Conservation (phyloP, 306 rosid species). For the Pterocarpus santalinus region DNA sequence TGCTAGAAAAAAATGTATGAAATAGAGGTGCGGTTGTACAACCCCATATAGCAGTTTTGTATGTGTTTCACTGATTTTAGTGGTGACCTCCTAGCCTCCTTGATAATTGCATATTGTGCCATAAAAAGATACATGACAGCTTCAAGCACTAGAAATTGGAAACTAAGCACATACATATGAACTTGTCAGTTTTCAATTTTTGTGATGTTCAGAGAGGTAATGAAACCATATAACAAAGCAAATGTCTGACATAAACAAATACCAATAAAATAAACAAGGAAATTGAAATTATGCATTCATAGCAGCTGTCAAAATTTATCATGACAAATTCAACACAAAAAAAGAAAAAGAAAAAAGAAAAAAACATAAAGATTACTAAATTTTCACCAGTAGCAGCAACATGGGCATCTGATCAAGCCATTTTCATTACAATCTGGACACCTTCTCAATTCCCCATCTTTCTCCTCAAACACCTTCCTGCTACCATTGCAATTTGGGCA, state of each 20-base stretch:
- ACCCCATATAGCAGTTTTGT: neutral
- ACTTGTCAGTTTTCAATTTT: conserved; percentile 45
- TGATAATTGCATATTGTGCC: conserved; percentile 39
- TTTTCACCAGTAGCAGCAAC: conserved; percentile 55
- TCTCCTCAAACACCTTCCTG: conserved; percentile 70
- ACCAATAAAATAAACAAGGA: conserved; percentile 2
- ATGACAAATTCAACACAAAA: conserved; percentile 36
- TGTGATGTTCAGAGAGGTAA: conserved; percentile 44
- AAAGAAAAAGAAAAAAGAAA: neutral
- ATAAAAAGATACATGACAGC: neutral
- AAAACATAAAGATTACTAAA: neutral
- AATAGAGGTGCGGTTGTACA: neutral
- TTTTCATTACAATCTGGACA: conserved; percentile 83
- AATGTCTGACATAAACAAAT: conserved; percentile 22
- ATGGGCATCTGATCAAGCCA: conserved; percentile 80
- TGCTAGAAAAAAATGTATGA: neutral
- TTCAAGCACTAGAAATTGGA: conserved; percentile 35
- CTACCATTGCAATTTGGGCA: conserved; percentile 80
- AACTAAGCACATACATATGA: conserved; percentile 34
- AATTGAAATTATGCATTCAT: conserved; percentile 40
- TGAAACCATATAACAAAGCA: conserved; percentile 36
- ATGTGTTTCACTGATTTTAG: conserved; percentile 16
- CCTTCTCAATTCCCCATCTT: conserved; percentile 62
- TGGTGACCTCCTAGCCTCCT: conserved; percentile 18
- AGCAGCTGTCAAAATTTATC: conserved; percentile 42